Evolutionary conservation across 2,329 filamentous ascomycete species (phyloP), one percentile per base, ranked within the genome.

Genomic region (Amphichorda felina): DNA sequence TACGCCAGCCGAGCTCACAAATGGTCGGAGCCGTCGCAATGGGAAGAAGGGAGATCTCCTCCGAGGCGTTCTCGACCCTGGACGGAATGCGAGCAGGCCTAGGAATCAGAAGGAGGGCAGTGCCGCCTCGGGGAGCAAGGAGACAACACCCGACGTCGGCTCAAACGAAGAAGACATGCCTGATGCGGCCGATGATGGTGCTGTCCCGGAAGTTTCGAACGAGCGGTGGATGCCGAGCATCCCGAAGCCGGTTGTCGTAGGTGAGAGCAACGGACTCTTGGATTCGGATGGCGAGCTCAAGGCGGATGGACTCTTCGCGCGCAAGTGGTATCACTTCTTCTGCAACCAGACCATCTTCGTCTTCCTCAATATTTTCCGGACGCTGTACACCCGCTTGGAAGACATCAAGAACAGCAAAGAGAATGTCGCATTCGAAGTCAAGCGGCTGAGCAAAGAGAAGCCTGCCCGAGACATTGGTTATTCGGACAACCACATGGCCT

Each of bases 301-400:
- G 66, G 82, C 61, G 41, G 86, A 94, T 41, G 82, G 87, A 35
- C 79, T 83, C 39, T 94, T 91, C 59, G 70, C 72, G 45, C 82
- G 88, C 32, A 77, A 78, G 9, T 79, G 75, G 59, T 94, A 86
- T 64, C 89, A 89, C 53, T 76, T 96, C 53, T 98, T 93, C 63
- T 81, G 80, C 54, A 96, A 95, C 55, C 75, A 86, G 48, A 85
- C 82, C 4, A 80, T 98, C 40, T 94, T 87, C 53, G 88, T 91
- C 58, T 96, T 98, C 68, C 82, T 98, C 64, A 84, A 82, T 46
- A 79, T 94, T 41, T 91, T 98, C 55, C 78, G 94, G 51, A 82
- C 82, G n/a, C 66, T 98, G 5, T 96, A 94, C 59, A 75, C 79
- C 49, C 79, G 91, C 28, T 69, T 98, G 11, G 68, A 81, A 42